Conservation (phyloP, 352 stramenopile genomes). For the Phytophthora citricola region DNA sequence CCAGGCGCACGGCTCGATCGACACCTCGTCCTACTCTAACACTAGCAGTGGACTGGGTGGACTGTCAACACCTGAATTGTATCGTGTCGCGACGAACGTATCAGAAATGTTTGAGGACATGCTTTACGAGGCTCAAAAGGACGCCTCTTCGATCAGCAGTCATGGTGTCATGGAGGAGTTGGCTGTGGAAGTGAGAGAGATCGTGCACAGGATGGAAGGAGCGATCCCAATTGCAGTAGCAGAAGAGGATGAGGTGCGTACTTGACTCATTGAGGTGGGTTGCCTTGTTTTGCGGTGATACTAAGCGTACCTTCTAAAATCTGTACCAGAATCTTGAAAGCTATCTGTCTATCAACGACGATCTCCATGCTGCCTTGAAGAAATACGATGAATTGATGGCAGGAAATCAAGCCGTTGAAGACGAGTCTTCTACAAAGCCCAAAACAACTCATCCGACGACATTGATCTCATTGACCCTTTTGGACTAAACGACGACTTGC, state of each 20-base stretch:
- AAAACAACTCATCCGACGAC: conserved; percentile 8
- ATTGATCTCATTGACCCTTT: conserved; percentile 43
- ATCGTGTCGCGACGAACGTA: conserved; percentile 70
- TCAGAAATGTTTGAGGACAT: conserved; percentile 88
- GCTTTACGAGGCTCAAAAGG: conserved; percentile 70
- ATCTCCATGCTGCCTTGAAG: conserved; percentile 60
- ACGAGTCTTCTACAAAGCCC: conserved; percentile 8
- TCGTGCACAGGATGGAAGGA: conserved; percentile 65
- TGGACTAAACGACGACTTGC: conserved; percentile 19
- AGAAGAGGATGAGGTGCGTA: conserved; percentile 54
- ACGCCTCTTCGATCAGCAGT: conserved; percentile 44
- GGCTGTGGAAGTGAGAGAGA: conserved; percentile 60
- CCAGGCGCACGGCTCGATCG: conserved; percentile 24
- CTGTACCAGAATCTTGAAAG: conserved; percentile 56
- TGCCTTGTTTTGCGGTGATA: background rate
- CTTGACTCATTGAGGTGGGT: background rate
- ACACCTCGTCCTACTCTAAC: conserved; percentile 58
- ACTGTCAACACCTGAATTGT: conserved; percentile 65
- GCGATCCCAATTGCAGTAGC: conserved; percentile 68
- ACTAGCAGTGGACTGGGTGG: conserved; percentile 53
- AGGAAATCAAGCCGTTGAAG: conserved; percentile 35
- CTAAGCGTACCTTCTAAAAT: too few species aligned
- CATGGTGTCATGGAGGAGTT: conserved; percentile 79
- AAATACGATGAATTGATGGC: conserved; percentile 56
- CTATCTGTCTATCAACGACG: conserved; percentile 78